Base-by-base conservation (phyloP, 805 yeast species). In the Pichia insulana region DNA sequence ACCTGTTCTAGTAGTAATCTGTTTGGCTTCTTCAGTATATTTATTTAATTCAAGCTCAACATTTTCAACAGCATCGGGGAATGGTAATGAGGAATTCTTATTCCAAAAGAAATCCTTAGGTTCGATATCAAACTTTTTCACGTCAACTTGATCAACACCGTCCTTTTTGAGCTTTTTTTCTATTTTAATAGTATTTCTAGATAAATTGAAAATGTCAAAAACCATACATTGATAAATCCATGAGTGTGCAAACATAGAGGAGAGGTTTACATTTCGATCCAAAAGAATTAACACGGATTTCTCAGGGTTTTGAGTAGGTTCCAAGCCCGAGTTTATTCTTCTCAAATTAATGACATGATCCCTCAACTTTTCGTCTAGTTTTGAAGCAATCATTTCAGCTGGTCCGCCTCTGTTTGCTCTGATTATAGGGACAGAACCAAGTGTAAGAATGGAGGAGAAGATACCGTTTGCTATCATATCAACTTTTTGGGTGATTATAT, bases 21-120 rank as follows among this genome's bases (percentile, higher is more conserved):
- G 94, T 47, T 80, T 82, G 2, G 97, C 96, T 53, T 87, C 96
- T 44, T 75, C 74, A 51, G 89, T 90, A 64, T 92, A 92, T 42
- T 72, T 70, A 45, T 81, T 77, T 46, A 89, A 70, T 45, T 87
- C 97, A 22, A 71, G 64, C 56, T 92, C 97, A 17, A 95, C 94
- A 62, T 86, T 86, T 61, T 92, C 98, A 28, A 95, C 98, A n/a
- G 94, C 97, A 58, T 90, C 97, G 1, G 98, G 98, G 69, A 92
- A 92, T 31, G 98, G 97, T 44, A 86, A 66, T 39, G 82, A 82
- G 11, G 95, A 71, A 63, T 92, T 89, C 47, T 73, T 71, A 48
- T 64, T 67, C 98, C 98, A 92, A 64, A 92, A 92, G 58, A 84
- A 85, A 66, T 92, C 99, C 44, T 76, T 75, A 25, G 96, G 96